phyloP scores from a whole-genome alignment of 352 stramenopile species.

The Phytophthora tentaculata region DNA sequence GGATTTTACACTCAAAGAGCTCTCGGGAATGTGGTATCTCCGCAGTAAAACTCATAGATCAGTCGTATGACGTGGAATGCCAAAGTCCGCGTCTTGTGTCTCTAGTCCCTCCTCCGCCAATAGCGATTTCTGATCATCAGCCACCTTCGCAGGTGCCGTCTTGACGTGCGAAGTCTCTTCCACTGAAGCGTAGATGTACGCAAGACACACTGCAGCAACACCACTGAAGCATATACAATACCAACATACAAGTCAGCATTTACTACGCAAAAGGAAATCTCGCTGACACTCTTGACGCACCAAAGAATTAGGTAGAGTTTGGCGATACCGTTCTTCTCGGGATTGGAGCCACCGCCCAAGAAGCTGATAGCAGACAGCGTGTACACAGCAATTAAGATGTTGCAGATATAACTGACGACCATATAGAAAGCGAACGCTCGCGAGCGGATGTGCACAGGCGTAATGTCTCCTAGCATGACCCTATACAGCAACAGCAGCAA shows the following conservation, averaged over 20 bases:
- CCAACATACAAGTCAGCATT: background rate
- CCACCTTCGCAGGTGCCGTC: slow-evolving; percentile 27
- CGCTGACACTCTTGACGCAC: slow-evolving; percentile 19
- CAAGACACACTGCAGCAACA: slow-evolving; percentile 43
- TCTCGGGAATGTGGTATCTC: no score
- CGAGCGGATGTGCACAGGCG: slow-evolving; percentile 84
- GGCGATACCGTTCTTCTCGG: slow-evolving; percentile 85
- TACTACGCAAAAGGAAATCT: background rate
- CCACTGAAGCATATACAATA: slow-evolving; percentile 29
- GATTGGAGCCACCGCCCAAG: slow-evolving; percentile 62
- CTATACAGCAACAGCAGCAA: slow-evolving; percentile 37
- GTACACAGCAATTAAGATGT: slow-evolving; percentile 80
- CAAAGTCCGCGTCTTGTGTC: slow-evolving; percentile 35
- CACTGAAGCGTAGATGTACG: slow-evolving; percentile 62
- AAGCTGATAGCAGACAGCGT: slow-evolving; percentile 82
- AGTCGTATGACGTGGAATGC: slow-evolving; percentile 47
- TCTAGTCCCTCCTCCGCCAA: slow-evolving; percentile 42
- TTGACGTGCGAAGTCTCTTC: slow-evolving; percentile 71
- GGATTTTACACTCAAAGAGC: no score
- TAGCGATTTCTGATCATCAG: slow-evolving; percentile 52
- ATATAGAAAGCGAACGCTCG: slow-evolving; percentile 89
- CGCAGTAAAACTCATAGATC: slow-evolving; percentile 52
- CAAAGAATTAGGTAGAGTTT: slow-evolving; percentile 87
- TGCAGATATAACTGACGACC: slow-evolving; percentile 85
- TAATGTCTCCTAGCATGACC: slow-evolving; percentile 89